Evolutionary conservation across 768 basidiomycete genomes (phyloP), one percentile per base, ranked within the genome.

Genomic region (Mycena capillaripes): DNA sequence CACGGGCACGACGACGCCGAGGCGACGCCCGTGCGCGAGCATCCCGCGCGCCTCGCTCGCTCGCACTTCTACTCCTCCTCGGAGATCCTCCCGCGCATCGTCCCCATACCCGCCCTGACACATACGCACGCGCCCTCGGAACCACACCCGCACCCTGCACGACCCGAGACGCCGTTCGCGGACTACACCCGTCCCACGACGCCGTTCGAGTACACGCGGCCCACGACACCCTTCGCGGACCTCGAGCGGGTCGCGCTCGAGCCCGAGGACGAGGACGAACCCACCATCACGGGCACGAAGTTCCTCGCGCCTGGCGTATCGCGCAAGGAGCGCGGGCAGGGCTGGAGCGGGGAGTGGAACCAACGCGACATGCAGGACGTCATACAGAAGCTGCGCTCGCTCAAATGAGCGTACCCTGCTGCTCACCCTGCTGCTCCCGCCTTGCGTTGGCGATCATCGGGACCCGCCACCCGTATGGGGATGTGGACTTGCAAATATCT

Each of bases 291-390:
- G 36, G 25, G 34, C n/a, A 25, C 36, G 21, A 25, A 9, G 38
- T 46, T 19, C 30, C 59, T 70, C 14, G 12, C 77, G 9, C 78
- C 78, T n/a, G 65, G 53, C 12, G 61, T 67, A 77, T 81, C 36
- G 76, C 80, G 78, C 56, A 73, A 64, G 42, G 78, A 78, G 70
- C 75, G 69, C 55, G 71, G 69, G 60, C 72, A 75, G 50, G 79
- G 77, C 32, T 79, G 79, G 79, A 79, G 79, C 65, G 79, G 79
- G 21, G 79, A 79, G 68, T 79, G 79, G 79, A 79, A 79, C 52
- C 75, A 76, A 69, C 62, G 65, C 16, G 74, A 77, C 60, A 79
- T 79, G 63, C 75, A 72, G 66, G 70, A 77, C n/a, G 79, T 79
- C 25, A 78, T 79, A 16, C 66, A 72, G 30, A 78, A 77, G 74